phyloP scores from a whole-genome alignment of 495 filamentous ascomycete species.

The Xylaria castorea region DNA sequence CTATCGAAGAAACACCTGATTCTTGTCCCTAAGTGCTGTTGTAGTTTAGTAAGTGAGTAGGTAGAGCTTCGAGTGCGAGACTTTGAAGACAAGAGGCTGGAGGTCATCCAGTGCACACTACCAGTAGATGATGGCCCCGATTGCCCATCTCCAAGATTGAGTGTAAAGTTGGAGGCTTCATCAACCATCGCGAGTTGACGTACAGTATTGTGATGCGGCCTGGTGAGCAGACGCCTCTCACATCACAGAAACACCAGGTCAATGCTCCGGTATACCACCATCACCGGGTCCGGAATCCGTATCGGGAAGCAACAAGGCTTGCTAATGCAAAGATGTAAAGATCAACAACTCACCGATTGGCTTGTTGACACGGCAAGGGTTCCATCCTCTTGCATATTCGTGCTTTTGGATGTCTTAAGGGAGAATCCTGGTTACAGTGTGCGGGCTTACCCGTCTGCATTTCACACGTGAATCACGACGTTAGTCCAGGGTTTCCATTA shows the following conservation, averaged over 20 bases:
- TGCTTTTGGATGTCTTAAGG: background rate
- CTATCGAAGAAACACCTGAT: background rate
- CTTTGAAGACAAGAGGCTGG: background rate
- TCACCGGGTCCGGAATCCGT: conserved; percentile 5
- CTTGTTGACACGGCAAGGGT: background rate
- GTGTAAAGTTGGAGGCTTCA: background rate
- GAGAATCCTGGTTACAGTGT: conserved; percentile 19
- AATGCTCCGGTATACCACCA: conserved; percentile 19
- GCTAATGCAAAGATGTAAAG: background rate
- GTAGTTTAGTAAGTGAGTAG: background rate
- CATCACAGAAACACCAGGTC: background rate
- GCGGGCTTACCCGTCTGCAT: conserved; percentile 13
- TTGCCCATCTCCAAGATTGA: background rate
- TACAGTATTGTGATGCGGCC: background rate
- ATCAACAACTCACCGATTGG: conserved; percentile 15
- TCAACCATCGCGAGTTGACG: background rate
- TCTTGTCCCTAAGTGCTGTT: background rate
- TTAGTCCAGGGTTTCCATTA: background rate
- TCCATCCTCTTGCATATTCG: conserved; percentile 4
- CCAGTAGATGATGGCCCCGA: background rate
- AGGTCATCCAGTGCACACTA: background rate
- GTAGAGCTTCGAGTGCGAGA: background rate
- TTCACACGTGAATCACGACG: conserved; percentile 13
- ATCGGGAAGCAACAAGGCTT: conserved; percentile 12
- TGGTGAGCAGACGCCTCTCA: background rate